phyloP scores from a whole-genome alignment of 148 eudicot genomes.

The Nepenthes mirabilis region DNA sequence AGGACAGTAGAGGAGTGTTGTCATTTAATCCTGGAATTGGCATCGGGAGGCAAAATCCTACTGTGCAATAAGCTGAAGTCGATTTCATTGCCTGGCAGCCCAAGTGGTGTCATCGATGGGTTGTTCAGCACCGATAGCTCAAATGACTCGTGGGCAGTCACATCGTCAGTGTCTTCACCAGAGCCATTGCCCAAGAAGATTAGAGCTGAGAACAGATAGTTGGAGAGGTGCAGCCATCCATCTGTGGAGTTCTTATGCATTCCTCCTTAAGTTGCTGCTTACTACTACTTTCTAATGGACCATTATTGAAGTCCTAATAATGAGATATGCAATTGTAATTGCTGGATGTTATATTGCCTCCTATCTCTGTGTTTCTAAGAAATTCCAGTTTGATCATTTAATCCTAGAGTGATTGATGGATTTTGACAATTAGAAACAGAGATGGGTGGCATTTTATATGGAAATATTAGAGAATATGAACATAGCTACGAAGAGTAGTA shows the following conservation, averaged over 20 bases:
- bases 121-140: conserved; percentile 56
- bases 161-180: conserved; percentile 40
- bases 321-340: conserved; percentile 14
- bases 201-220: conserved; percentile 17
- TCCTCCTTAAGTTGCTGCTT: conserved; percentile 7
- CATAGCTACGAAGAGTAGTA: conserved; percentile 10
- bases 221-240: conserved; percentile 10
- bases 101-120: conserved; percentile 52
- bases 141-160: conserved; percentile 38
- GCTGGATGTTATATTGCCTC: conserved; percentile 36
- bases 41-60: conserved; percentile 13
- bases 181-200: conserved; percentile 39
- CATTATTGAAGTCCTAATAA: conserved; percentile 16
- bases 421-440: conserved; percentile 22
- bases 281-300: conserved; percentile 5
- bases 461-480: conserved; percentile 20
- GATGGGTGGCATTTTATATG: conserved; percentile 61
- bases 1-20: conserved; percentile 55
- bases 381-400: conserved; percentile 9
- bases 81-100: conserved; percentile 50
- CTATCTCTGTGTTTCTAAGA: conserved; percentile 36
- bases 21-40: conserved; percentile 32
- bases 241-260: conserved; percentile 18
- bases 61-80: conserved; percentile 41
- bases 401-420: conserved; percentile 1